phyloP scores from a whole-genome alignment of 192 early-diverging fungal species.

The Backusella parvicylindrica region DNA sequence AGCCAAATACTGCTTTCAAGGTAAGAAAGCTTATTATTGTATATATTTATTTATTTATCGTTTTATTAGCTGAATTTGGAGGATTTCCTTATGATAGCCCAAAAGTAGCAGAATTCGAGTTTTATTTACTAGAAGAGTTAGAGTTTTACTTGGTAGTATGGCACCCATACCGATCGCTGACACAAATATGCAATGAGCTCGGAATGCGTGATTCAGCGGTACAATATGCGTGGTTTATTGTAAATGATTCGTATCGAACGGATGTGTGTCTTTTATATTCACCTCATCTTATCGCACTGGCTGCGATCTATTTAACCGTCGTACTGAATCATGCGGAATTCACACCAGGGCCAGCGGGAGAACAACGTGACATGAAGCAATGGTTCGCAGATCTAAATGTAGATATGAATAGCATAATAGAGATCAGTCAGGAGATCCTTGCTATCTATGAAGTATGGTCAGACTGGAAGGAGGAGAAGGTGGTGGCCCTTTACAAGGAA shows the following conservation, averaged over 20 bases:
- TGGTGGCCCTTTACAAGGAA: conserved; percentile 43
- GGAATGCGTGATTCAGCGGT: conserved; percentile 47
- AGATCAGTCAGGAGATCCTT: conserved; percentile 75
- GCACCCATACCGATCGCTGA: conserved; percentile 83
- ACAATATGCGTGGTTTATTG: conserved; percentile 69
- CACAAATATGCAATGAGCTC: conserved; percentile 49
- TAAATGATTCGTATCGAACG: conserved; percentile 83
- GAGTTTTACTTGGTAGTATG: conserved; percentile 87
- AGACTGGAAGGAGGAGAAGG: conserved; percentile 56
- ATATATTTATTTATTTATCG: neutral
- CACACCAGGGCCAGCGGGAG: conserved; percentile 33
- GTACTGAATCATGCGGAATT: conserved; percentile 48
- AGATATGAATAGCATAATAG: conserved; percentile 69
- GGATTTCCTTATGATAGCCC: conserved; percentile 64
- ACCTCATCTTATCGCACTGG: conserved; percentile 85
- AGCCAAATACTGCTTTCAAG: conserved; percentile 41
- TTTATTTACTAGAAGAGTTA: conserved; percentile 87
- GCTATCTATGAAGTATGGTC: conserved; percentile 68
- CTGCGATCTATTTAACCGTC: conserved; percentile 70
- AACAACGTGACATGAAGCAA: conserved; percentile 60
- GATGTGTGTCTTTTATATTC: conserved; percentile 83
- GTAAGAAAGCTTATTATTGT: neutral
- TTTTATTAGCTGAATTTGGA: conserved; percentile 35
- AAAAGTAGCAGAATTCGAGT: conserved; percentile 90
- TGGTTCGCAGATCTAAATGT: conserved; percentile 86